Evolutionary conservation across 345 rosid genomes (phyloP).

Genomic region (Hirschfeldia incana): DNA sequence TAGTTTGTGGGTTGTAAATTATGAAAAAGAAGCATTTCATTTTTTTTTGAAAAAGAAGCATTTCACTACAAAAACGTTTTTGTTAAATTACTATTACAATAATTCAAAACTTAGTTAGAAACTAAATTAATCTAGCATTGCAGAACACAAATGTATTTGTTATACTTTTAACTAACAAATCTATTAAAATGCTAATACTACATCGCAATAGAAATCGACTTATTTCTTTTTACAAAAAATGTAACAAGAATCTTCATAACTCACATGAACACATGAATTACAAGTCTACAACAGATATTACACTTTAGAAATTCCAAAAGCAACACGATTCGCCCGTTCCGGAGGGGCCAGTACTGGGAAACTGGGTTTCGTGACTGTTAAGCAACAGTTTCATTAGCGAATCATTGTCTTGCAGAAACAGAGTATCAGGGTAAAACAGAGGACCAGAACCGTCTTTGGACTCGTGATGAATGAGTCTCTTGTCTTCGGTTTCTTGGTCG

Average conservation of each 20-base stretch:
- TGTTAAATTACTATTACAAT: not conserved
- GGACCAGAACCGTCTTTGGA: slow-evolving; percentile 41
- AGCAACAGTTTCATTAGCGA: slow-evolving; percentile 54
- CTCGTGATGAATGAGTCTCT: slow-evolving; percentile 41
- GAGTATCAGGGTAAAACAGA: slow-evolving; percentile 48
- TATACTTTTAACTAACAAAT: not conserved
- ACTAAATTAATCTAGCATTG: not conserved
- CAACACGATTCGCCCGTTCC: slow-evolving; percentile 46
- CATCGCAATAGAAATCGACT: slow-evolving; percentile 22
- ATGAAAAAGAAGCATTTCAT: not conserved
- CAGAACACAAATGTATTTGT: not conserved
- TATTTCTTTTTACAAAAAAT: slow-evolving; percentile 22
- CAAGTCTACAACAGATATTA: slow-evolving; percentile 19
- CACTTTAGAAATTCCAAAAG: slow-evolving; percentile 53
- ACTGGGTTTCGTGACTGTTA: slow-evolving; percentile 40
- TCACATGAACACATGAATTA: slow-evolving; percentile 27
- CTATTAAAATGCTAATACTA: slow-evolving; percentile 15
- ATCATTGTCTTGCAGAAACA: slow-evolving; percentile 49
- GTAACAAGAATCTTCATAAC: slow-evolving; percentile 21
- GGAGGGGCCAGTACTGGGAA: slow-evolving; percentile 27
- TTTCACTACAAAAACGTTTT: not conserved
- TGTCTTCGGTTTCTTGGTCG: slow-evolving; percentile 47
- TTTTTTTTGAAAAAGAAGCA: not conserved
- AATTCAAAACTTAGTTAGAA: not conserved
- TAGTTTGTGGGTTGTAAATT: not conserved